These are phyloP conservation scores for Exobasidium rhododendri DNA, from an alignment of 1,284 basidiomycete species.

Conservation along the genomic window DNA sequence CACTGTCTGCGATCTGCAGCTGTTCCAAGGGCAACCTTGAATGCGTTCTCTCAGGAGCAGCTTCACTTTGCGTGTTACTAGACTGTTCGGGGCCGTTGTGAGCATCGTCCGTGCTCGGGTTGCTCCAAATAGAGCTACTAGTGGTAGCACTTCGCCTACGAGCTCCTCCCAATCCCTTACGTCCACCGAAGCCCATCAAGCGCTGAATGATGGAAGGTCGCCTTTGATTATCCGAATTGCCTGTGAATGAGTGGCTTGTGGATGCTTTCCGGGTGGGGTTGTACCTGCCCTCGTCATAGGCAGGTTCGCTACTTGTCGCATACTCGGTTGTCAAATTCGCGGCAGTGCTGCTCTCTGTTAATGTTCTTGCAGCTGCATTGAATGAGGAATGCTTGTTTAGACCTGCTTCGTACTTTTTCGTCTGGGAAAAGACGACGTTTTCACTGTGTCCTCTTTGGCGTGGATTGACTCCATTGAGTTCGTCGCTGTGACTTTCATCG, in stretches of 20 bases:
- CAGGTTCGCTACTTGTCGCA: neutral
- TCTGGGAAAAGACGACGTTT: neutral
- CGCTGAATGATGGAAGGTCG: slow-evolving; percentile 9
- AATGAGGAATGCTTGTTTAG: neutral
- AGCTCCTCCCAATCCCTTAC: neutral
- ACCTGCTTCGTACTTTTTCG: neutral
- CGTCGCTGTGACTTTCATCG: neutral
- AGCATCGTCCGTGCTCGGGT: neutral
- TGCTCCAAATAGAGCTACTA: neutral
- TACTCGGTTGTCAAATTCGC: neutral
- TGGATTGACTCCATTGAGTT: neutral
- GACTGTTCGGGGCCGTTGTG: neutral
- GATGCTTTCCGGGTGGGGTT: neutral
- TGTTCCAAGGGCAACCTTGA: neutral
- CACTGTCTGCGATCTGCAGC: neutral
- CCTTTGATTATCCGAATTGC: neutral
- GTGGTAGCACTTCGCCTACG: slow-evolving; percentile 4
- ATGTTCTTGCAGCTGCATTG: neutral
- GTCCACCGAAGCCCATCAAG: slow-evolving; percentile 3
- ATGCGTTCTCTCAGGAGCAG: neutral
- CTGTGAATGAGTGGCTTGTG: neutral
- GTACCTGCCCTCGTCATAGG: neutral
- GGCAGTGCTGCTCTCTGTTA: neutral
- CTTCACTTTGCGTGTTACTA: neutral
- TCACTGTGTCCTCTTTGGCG: neutral